Conservation (phyloP, 2,329 filamentous ascomycete species). For the Diaporthe vaccinii region DNA sequence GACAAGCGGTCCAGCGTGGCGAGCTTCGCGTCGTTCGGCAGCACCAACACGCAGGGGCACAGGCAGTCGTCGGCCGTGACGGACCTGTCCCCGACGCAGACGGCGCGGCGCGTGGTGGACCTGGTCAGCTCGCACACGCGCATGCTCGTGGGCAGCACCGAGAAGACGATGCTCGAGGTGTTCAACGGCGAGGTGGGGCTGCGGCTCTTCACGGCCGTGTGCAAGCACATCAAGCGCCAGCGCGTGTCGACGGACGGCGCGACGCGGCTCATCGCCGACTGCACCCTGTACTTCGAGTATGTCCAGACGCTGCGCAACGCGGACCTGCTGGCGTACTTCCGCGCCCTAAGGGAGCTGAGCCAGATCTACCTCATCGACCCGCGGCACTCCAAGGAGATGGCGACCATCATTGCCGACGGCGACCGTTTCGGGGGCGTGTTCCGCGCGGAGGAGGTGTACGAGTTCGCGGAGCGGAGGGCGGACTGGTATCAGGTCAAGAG, state of each 20-base stretch:
- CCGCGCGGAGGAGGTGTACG: constrained; percentile 95
- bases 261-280: constrained; percentile 94
- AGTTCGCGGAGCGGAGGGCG: constrained; percentile 92
- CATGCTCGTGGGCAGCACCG: constrained; percentile 94
- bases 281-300: constrained; percentile 93
- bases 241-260: constrained; percentile 91
- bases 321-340: constrained; percentile 90
- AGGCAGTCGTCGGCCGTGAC: constrained; percentile 55
- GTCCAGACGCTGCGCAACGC: constrained; percentile 85
- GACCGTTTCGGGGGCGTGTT: constrained; percentile 94
- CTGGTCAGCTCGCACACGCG: constrained; percentile 89
- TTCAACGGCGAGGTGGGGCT: constrained; percentile 98
- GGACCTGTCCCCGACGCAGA: constrained; percentile 81
- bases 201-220: constrained; percentile 89
- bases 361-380: constrained; percentile 96
- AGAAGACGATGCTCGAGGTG: constrained; percentile 98
- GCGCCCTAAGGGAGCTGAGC: constrained; percentile 88
- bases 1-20: constrained; percentile 40
- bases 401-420: constrained; percentile 91
- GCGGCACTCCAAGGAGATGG: constrained; percentile 91
- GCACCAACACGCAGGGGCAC: constrained; percentile 43
- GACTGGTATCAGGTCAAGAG: constrained; percentile 95
- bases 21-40: constrained; percentile 40
- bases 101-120: constrained; percentile 84
- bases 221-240: constrained; percentile 98